Percentiles rank a stretch among this genome's conserved stretches.
phyloP scores from a whole-genome alignment of 2,329 filamentous ascomycete genomes.

The Samsoniella hepiali region DNA sequence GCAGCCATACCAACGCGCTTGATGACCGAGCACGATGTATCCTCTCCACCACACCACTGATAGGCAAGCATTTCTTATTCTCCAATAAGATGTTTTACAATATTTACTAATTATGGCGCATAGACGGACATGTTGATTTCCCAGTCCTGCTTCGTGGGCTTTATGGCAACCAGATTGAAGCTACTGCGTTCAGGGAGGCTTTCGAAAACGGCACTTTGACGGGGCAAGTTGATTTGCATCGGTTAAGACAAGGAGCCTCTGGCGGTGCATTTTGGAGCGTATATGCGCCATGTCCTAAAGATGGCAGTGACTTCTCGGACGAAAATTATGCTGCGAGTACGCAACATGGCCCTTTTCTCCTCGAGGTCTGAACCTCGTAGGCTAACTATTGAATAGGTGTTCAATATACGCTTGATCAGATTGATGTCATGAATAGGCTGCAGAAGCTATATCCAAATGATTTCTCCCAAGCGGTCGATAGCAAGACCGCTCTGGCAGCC shows the following conservation, averaged over 20 bases:
- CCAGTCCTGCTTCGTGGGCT: constrained; percentile 64
- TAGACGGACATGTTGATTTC: constrained; percentile 89
- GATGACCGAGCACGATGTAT: constrained; percentile 2
- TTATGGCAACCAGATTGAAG: constrained; percentile 77
- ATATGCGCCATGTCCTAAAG: constrained; percentile 70
- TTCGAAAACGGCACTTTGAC: constrained; percentile 69
- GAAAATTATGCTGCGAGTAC: constrained; percentile 65
- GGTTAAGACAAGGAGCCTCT: constrained; percentile 66
- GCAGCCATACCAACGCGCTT: background rate
- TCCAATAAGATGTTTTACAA: background rate
- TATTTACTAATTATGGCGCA: background rate
- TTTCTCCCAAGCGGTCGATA: constrained; percentile 64
- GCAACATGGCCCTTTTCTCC: constrained; percentile 22
- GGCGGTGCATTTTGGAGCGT: constrained; percentile 95
- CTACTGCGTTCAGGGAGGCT: constrained; percentile 65
- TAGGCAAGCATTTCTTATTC: background rate
- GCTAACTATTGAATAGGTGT: constrained; percentile 45
- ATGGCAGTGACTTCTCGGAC: constrained; percentile 71
- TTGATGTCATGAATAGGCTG: constrained; percentile 69
- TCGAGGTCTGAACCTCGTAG: background rate
- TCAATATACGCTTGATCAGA: constrained; percentile 66
- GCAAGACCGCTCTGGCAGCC: constrained; percentile 57
- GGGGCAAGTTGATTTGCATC: constrained; percentile 75
- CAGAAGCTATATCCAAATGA: constrained; percentile 60
- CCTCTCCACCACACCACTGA: constrained; percentile 12